phyloP scores from a whole-genome alignment of 306 rosid genomes.

The Arachis hypogaea region DNA sequence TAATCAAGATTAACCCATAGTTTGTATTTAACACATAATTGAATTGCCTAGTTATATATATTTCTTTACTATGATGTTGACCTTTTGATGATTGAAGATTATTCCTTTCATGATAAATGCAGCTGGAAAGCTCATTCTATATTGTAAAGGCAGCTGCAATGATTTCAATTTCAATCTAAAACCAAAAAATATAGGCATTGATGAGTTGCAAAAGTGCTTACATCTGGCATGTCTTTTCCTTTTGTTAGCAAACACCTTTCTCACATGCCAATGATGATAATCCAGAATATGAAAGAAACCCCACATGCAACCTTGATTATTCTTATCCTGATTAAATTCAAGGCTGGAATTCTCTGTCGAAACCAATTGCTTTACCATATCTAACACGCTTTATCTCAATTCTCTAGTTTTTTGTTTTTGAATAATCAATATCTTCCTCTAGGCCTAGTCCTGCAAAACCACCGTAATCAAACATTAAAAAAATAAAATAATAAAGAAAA shows the following conservation, averaged over 20 bases:
- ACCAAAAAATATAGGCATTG: constrained; percentile 1
- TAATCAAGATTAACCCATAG: background rate
- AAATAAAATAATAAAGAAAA: background rate
- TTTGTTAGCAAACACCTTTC: constrained; percentile 55
- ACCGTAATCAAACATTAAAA: background rate
- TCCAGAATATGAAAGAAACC: constrained; percentile 63
- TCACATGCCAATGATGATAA: constrained; percentile 75
- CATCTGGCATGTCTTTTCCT: constrained; percentile 57
- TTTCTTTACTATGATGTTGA: background rate
- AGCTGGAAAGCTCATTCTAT: background rate
- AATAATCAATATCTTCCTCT: constrained; percentile 41
- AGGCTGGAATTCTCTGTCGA: constrained; percentile 47
- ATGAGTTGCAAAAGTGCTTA: constrained; percentile 41
- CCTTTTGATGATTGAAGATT: constrained; percentile 12
- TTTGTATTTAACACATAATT: background rate
- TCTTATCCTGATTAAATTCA: constrained; percentile 43
- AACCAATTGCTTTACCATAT: constrained; percentile 64
- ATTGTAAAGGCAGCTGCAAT: constrained; percentile 27
- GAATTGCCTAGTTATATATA: constrained; percentile 3
- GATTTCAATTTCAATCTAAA: background rate
- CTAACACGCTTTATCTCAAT: constrained; percentile 28
- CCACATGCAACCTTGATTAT: constrained; percentile 73
- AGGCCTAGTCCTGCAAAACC: constrained; percentile 43
- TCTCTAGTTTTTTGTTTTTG: constrained; percentile 39
- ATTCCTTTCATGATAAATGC: constrained; percentile 7